phyloP scores from a whole-genome alignment of 768 basidiomycete genomes.

The Gymnopilus dilepis region DNA sequence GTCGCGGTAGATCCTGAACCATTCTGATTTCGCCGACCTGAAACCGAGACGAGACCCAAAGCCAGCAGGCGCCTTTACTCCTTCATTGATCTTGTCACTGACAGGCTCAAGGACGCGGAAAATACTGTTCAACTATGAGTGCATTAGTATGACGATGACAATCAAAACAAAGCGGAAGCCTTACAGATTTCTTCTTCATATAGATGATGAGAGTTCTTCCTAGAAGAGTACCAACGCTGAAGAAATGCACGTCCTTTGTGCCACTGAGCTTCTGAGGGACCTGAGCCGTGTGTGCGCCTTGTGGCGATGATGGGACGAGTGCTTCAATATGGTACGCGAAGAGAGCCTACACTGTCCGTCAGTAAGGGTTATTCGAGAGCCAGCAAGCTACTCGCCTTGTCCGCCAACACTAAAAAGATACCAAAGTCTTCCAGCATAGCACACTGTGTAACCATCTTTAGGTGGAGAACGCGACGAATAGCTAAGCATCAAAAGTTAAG shows the following conservation, averaged over 20 bases:
- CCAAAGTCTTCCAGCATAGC: constrained; percentile 97
- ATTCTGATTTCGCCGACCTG: constrained; percentile 83
- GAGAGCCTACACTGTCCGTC: constrained; percentile 56
- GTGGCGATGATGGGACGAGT: constrained; percentile 85
- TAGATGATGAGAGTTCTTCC: constrained; percentile 91
- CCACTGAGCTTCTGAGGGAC: constrained; percentile 91
- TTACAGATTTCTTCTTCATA: constrained; percentile 91
- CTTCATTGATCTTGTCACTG: constrained; percentile 85
- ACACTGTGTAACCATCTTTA: constrained; percentile 93
- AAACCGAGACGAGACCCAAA: constrained; percentile 78
- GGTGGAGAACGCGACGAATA: constrained; percentile 90
- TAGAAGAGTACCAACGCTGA: constrained; percentile 88
- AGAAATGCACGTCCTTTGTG: constrained; percentile 93
- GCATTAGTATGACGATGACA: neutral
- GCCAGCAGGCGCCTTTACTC: constrained; percentile 70
- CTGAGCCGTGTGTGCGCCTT: constrained; percentile 68
- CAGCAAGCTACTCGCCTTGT: constrained; percentile 60
- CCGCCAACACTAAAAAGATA: constrained; percentile 93
- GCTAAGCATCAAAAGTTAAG: constrained; percentile 49
- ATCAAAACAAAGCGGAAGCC: no score
- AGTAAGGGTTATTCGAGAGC: neutral
- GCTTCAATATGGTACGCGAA: constrained; percentile 98
- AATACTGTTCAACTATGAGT: constrained; percentile 76
- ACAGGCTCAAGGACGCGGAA: constrained; percentile 99
- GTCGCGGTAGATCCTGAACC: constrained; percentile 95